Evolutionary conservation across 1,284 basidiomycete genomes (phyloP).

Genomic region (Cystobasidium sp.): DNA sequence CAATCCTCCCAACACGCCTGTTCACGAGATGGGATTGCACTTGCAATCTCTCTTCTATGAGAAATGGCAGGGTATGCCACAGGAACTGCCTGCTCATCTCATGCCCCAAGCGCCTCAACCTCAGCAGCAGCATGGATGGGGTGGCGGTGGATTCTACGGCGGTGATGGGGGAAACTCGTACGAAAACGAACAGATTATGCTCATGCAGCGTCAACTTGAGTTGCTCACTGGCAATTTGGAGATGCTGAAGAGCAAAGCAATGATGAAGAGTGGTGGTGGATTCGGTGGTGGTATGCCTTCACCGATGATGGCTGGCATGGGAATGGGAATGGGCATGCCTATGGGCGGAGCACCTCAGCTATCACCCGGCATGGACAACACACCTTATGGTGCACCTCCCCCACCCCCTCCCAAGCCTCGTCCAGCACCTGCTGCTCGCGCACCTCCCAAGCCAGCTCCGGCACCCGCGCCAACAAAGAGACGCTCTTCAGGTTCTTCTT

Average conservation of each 20-base stretch:
- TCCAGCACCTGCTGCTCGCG: constrained; percentile 34
- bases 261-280: constrained; percentile 22
- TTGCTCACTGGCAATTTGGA: constrained; percentile 50
- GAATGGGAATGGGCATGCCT: constrained; percentile 37
- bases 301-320: constrained; percentile 32
- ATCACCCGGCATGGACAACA: constrained; percentile 12
- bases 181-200: constrained; percentile 49
- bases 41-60: constrained; percentile 85
- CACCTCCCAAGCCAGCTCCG: constrained; percentile 23
- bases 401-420: constrained; percentile 22
- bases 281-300: constrained; percentile 36
- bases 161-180: constrained; percentile 32
- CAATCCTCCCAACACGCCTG: constrained; percentile 85
- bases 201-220: constrained; percentile 52
- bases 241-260: constrained; percentile 45
- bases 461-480: constrained; percentile 23
- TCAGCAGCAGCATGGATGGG: constrained; percentile 20
- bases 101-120: constrained; percentile 11
- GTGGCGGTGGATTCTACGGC: constrained; percentile 23
- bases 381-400: constrained; percentile 25
- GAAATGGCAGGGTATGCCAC: constrained; percentile 80
- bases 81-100: constrained; percentile 49
- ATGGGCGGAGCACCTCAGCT: constrained; percentile 29
- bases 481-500: constrained; percentile 21
- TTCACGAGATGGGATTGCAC: constrained; percentile 79